Percentiles rank a stretch among this genome's conserved stretches.
Conservation (phyloP, 441 rosid genomes). For the Adansonia grandidieri region DNA sequence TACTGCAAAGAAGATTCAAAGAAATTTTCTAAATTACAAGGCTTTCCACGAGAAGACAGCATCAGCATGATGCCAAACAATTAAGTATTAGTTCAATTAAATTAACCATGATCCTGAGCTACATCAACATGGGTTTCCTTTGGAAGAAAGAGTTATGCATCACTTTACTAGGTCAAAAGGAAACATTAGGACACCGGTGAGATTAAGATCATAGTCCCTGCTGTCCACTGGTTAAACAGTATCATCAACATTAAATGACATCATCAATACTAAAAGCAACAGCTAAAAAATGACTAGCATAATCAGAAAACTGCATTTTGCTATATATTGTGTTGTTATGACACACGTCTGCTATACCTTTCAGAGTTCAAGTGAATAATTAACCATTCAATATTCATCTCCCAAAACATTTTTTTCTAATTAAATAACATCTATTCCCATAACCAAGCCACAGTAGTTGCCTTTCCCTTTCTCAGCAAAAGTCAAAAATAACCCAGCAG, state of each 20-base stretch:
- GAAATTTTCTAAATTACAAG: slow-evolving; percentile 12
- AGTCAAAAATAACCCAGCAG: background rate
- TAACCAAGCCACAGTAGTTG: background rate
- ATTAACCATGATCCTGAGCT: background rate
- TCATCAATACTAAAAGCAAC: background rate
- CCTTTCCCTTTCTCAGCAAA: background rate
- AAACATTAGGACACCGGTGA: background rate
- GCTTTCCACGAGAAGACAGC: background rate
- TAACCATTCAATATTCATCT: background rate
- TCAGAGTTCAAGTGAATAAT: background rate
- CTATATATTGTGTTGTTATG: background rate
- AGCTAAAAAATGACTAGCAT: background rate
- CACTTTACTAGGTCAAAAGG: background rate
- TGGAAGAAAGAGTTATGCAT: background rate
- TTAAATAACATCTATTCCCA: background rate
- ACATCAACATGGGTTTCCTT: background rate
- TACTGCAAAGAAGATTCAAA: slow-evolving; percentile 50
- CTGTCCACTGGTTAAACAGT: background rate
- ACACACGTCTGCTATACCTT: background rate
- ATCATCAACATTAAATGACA: background rate
- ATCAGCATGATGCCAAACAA: background rate
- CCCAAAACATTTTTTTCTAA: background rate
- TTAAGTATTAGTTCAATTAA: slow-evolving; percentile 4
- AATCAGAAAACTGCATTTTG: slow-evolving; percentile 16
- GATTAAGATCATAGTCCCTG: background rate